Base-by-base conservation (phyloP, 106 monocot genomes). In the Allium cepa region DNA sequence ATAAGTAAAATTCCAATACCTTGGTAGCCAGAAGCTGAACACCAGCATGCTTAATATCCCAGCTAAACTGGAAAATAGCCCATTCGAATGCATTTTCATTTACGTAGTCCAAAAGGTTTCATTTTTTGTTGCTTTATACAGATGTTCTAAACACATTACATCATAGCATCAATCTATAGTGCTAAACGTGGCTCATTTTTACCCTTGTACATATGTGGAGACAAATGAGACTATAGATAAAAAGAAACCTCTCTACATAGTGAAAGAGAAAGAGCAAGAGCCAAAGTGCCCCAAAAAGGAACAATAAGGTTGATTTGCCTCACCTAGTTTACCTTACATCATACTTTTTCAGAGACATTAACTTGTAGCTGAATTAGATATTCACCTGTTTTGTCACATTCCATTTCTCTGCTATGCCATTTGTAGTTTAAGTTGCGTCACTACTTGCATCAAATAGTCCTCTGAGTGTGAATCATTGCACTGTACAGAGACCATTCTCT, bases 391-490 rank as follows among this genome's bases (percentile, higher is more conserved):
- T 36, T 36, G 36, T 36, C 36, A 36, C 36, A 50, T 36, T 78
- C 81, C 74, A 81, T 22, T 45, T 74, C 56, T 59, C 60, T 26
- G 83, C 72, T 17, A 87, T 73, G 64, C 78, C 80, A 7, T 26
- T 45, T 6, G 87, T 79, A 4, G 63, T 62, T 57, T 67, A 72
- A 9, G 70, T 53, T 4, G 87, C 80, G 26, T 87, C 87, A 11
- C 26, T 46, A 15, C 80, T 49, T 18, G 80, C 74, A 8, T 80
- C 87, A 11, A 72, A 72, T 11, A 88, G 78, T 17, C 87, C 87
- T 73, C 76, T 72, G 55, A 78, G 76, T 10, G 83, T 76, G 67
- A 88, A 88, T 53, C 87, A 84, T 22, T 18, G 78, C 84, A 49
- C 46, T 67, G 76, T 88, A 88, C 47, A 88, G 57, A 9, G 57